Percentiles rank a stretch among this genome's conserved stretches.
Conservation (phyloP, 495 filamentous ascomycete species). For the Tuber calosporum region DNA sequence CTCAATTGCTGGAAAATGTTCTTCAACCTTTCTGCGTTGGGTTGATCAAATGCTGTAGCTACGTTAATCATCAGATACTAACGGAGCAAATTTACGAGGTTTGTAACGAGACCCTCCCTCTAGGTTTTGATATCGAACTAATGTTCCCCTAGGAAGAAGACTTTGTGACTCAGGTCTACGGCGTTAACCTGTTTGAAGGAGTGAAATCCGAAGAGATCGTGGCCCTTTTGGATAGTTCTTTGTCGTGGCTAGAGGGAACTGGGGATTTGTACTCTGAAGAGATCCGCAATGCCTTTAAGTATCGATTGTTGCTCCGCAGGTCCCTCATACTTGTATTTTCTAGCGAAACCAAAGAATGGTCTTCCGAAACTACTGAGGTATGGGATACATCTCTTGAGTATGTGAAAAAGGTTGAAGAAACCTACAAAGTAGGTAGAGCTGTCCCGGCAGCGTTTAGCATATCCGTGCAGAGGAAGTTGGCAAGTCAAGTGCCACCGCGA, state of each 20-base stretch:
- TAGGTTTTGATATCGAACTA: constrained; percentile 23
- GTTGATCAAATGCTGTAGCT: constrained; percentile 72
- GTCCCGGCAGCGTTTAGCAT: constrained; percentile 75
- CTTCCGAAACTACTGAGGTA: constrained; percentile 43
- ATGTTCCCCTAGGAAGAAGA: constrained; percentile 73
- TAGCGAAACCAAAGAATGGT: constrained; percentile 46
- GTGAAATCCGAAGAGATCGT: constrained; percentile 54
- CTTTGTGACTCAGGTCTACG: constrained; percentile 83
- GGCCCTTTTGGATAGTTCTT: constrained; percentile 55
- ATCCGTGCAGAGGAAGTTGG: constrained; percentile 80
- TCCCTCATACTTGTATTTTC: constrained; percentile 54
- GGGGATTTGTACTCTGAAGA: constrained; percentile 47
- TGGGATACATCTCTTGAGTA: constrained; percentile 48
- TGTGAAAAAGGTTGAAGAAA: constrained; percentile 50
- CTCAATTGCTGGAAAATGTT: constrained; percentile 56
- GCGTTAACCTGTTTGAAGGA: constrained; percentile 62
- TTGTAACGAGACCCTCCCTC: constrained; percentile 34
- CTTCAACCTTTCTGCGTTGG: constrained; percentile 81
- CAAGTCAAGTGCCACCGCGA: constrained; percentile 85
- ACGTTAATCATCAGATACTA: constrained; percentile 66
- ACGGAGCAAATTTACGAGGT: constrained; percentile 85
- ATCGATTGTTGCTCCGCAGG: constrained; percentile 58
- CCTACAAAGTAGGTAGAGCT: constrained; percentile 55
- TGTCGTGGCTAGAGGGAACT: constrained; percentile 49
- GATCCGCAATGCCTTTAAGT: constrained; percentile 54